Conservation (phyloP, 2,329 filamentous ascomycete genomes). For the Orbilia oligospora region DNA sequence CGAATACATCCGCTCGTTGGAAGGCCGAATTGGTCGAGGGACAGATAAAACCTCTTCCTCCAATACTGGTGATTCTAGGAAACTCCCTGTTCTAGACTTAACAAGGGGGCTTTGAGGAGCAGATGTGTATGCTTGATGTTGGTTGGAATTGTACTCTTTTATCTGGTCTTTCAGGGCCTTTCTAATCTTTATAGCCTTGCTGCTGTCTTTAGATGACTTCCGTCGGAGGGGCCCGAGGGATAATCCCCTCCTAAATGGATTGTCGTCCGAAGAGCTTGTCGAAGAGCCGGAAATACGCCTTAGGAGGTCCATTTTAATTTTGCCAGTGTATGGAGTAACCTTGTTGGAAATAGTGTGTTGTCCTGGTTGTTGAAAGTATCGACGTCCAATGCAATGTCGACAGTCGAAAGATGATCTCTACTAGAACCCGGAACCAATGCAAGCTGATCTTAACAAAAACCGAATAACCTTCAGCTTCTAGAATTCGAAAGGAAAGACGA, state of each 20-base stretch:
- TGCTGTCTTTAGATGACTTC: constrained; percentile 55
- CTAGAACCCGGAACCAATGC: constrained; percentile 12
- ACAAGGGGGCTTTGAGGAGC: constrained; percentile 44
- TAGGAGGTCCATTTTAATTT: constrained; percentile 49
- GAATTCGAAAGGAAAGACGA: constrained; percentile 21
- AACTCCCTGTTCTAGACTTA: constrained; percentile 33
- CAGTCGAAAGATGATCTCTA: constrained; percentile 21
- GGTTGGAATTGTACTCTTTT: constrained; percentile 41
- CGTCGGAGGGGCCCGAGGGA: constrained; percentile 47
- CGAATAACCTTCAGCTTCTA: constrained; percentile 19
- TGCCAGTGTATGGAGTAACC: neutral
- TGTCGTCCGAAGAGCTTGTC: constrained; percentile 44
- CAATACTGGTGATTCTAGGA: constrained; percentile 12
- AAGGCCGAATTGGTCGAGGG: constrained; percentile 25
- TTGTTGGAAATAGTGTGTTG: constrained; percentile 41
- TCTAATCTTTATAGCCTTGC: constrained; percentile 25
- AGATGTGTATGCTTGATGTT: constrained; percentile 39
- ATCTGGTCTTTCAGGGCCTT: constrained; percentile 46
- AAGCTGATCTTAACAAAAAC: constrained; percentile 26
- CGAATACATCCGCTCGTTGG: constrained; percentile 38
- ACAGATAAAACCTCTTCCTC: constrained; percentile 30
- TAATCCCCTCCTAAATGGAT: constrained; percentile 32
- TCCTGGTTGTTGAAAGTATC: constrained; percentile 3
- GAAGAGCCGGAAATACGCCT: constrained; percentile 58
- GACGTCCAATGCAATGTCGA: constrained; percentile 3